Evolutionary conservation across 805 yeast species (phyloP).

Genomic region (Kluyveromyces aestuarii): DNA sequence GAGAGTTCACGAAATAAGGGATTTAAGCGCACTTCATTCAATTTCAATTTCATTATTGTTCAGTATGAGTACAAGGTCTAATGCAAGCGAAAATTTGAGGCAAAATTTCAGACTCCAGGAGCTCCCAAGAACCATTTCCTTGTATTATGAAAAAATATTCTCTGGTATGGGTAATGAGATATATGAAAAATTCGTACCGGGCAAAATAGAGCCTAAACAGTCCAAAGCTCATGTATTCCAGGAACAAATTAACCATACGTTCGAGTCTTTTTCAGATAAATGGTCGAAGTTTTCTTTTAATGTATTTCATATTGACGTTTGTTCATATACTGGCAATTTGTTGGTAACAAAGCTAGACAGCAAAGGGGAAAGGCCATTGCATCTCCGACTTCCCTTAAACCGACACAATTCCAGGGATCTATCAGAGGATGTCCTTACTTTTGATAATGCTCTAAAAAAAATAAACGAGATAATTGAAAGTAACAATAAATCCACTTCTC

Average conservation of each 20-base stretch:
- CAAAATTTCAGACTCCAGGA: slow-evolving; percentile 14
- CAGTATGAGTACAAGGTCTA: slow-evolving; percentile 7
- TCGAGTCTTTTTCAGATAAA: slow-evolving; percentile 3
- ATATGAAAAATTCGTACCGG: slow-evolving; percentile 9
- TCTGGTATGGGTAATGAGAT: slow-evolving; percentile 11
- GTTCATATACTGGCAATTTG: slow-evolving; percentile 49
- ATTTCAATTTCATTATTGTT: slow-evolving; percentile 14
- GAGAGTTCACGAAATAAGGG: slow-evolving; percentile 11
- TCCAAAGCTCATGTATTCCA: slow-evolving; percentile 3
- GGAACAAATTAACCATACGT: slow-evolving; percentile 3
- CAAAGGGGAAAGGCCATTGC: slow-evolving; percentile 31
- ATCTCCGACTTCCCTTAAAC: slow-evolving; percentile 51
- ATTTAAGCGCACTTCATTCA: slow-evolving; percentile 16
- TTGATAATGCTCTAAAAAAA: slow-evolving; percentile 37
- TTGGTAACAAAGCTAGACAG: slow-evolving; percentile 39
- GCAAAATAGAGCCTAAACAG: slow-evolving; percentile 3
- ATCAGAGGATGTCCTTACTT: slow-evolving; percentile 35
- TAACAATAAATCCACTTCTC: slow-evolving; percentile 54
- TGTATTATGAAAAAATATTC: slow-evolving; percentile 16
- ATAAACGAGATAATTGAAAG: slow-evolving; percentile 43
- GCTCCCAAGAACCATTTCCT: slow-evolving; percentile 14
- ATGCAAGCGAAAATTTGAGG: slow-evolving; percentile 1
- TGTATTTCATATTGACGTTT: slow-evolving; percentile 50
- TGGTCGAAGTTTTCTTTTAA: slow-evolving; percentile 9
- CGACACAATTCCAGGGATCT: slow-evolving; percentile 39